phyloP scores from a whole-genome alignment of 345 rosid genomes.

The Dimocarpus longan region DNA sequence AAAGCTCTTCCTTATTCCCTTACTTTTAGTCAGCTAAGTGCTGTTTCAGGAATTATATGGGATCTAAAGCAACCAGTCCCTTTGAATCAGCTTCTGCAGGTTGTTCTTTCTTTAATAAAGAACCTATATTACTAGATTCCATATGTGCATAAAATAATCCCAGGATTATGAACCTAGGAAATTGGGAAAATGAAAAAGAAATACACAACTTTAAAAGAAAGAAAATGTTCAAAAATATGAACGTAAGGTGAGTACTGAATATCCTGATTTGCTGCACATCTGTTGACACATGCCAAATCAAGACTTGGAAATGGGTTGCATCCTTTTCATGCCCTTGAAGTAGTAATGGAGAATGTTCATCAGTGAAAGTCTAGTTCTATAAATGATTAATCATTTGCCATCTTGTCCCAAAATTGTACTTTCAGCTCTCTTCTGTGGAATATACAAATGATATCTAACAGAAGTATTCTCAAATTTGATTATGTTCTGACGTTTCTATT shows the following conservation, averaged over 20 bases:
- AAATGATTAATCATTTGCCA: constrained; percentile 1
- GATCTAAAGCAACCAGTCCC: constrained; percentile 90
- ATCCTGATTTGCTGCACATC: not conserved
- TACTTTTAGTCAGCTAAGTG: constrained; percentile 85
- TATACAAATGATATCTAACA: constrained; percentile 13
- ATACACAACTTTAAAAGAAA: not conserved
- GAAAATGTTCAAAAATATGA: not conserved
- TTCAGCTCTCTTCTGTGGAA: not conserved
- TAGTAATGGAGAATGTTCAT: not conserved
- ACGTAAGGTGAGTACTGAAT: not conserved
- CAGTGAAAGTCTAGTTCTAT: not conserved
- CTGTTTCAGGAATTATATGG: constrained; percentile 90
- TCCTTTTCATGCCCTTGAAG: not conserved
- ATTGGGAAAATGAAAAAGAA: not conserved
- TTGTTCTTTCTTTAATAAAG: constrained; percentile 27
- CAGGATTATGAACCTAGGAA: not conserved
- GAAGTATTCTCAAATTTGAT: constrained; percentile 22
- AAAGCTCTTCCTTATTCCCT: constrained; percentile 87
- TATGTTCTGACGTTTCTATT: constrained; percentile 22
- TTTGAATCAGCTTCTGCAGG: constrained; percentile 98
- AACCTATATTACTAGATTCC: not conserved
- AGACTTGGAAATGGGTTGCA: constrained; percentile 3
- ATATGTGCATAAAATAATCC: not conserved
- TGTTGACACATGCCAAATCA: not conserved
- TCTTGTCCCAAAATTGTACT: not conserved